phyloP scores from a whole-genome alignment of 2,329 filamentous ascomycete genomes.

The Phaeoacremonium minimum region DNA sequence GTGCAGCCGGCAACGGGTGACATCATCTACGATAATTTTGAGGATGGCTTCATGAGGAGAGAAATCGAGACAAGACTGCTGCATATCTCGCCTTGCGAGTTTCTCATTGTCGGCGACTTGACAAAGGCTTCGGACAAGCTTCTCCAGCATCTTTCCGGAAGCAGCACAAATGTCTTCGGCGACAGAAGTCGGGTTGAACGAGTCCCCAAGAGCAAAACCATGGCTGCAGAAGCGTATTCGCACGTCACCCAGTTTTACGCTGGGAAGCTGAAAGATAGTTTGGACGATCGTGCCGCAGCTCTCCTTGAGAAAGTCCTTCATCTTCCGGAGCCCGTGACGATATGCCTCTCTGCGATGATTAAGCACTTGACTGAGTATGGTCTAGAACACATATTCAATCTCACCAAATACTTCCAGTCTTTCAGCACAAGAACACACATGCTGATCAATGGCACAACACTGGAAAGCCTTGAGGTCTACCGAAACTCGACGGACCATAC shows the following conservation, averaged over 20 bases:
- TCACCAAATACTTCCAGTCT: constrained; percentile 95
- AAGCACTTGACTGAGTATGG: constrained; percentile 88
- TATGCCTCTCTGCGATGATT: constrained; percentile 96
- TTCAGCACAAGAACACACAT: constrained; percentile 94
- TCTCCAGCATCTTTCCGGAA: constrained; percentile 82
- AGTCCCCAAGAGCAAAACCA: constrained; percentile 70
- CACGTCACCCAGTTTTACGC: constrained; percentile 94
- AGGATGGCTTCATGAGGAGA: constrained; percentile 95
- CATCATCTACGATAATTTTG: constrained; percentile 92
- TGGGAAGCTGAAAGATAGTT: constrained; percentile 66
- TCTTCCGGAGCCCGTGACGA: constrained; percentile 78
- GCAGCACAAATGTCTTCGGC: constrained; percentile 86
- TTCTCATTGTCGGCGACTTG: constrained; percentile 86
- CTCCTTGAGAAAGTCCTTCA: constrained; percentile 83
- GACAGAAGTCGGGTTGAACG: constrained; percentile 85
- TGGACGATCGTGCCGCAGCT: constrained; percentile 53
- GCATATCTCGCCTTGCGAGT: constrained; percentile 93
- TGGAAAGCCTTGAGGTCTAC: constrained; percentile 93
- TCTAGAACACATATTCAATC: constrained; percentile 88
- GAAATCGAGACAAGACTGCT: constrained; percentile 94
- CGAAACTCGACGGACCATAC: constrained; percentile 87
- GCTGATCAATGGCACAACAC: constrained; percentile 90
- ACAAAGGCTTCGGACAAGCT: constrained; percentile 91
- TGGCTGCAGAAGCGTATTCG: constrained; percentile 78
- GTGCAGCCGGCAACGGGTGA: constrained; percentile 95